Base-by-base conservation (phyloP, 2,329 filamentous ascomycete genomes). In the Uncinocarpus reesii region DNA sequence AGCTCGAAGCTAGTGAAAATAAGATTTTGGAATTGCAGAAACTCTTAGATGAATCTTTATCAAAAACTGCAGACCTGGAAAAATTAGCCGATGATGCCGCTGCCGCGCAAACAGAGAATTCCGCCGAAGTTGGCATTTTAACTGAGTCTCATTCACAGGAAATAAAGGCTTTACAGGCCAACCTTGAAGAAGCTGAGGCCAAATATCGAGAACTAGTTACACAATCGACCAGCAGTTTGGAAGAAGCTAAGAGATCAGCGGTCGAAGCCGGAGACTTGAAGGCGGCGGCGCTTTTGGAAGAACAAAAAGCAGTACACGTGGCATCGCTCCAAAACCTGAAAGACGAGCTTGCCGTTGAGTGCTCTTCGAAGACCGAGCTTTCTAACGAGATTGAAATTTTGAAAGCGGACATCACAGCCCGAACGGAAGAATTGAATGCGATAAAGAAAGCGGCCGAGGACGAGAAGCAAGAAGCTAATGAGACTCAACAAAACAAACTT, bases 161-260 rank as follows among this genome's bases (percentile, higher is more conserved):
- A 23, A 21, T 57, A n/a, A 53, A 49, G 28, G 23, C 5, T 37
- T 57, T 69, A 23, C 60, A 64, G 21, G 56, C 51, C 50, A 67
- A 67, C 48, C 59, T 66, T 16, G 55, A 61, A 20, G 66, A 69
- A 43, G 59, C 60, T 0, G 65, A 70, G 41, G 41, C 53, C 5
- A 61, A 63, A 47, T 60, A 60, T 15, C 63, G 66, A 44, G 62
- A 66, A 16, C 47, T 67, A 21, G 63, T 66, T 47, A 61, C 64
- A 29, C 63, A 60, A 44, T 64, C 63, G 5, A 47, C 60, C 7
- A 61, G 64, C 47, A 64, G 69, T 8, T 49, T 70, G 7, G 66
- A 69, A 34, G 62, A 64, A 34, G 66, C 64, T 18, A 63, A 63
- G 42, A 57, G 65, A 44, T 55, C 60, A 2, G 66, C 66, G 1